Evolutionary conservation across 805 yeast genomes (phyloP).

Genomic region (Candida yuanshanica): DNA sequence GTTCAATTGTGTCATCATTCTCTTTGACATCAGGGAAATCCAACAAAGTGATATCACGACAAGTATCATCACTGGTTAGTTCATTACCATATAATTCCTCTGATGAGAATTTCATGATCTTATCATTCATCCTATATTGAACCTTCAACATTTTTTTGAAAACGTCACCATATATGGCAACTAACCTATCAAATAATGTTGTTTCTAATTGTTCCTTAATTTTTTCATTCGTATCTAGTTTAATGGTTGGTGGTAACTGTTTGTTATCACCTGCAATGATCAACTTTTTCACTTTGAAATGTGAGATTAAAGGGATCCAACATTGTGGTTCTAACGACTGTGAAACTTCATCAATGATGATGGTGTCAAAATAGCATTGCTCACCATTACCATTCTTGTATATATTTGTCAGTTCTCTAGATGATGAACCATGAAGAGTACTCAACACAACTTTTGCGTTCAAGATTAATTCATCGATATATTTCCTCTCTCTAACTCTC

Average conservation of each 20-base stretch:
- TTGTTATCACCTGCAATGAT: slow-evolving; percentile 90
- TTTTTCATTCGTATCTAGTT: slow-evolving; percentile 39
- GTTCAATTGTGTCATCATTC: slow-evolving; percentile 50
- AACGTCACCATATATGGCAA: slow-evolving; percentile 39
- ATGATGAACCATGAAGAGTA: slow-evolving; percentile 86
- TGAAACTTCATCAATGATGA: slow-evolving; percentile 92
- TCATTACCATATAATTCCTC: slow-evolving; percentile 54
- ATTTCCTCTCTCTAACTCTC: slow-evolving; percentile 56
- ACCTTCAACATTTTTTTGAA: slow-evolving; percentile 58
- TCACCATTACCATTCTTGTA: slow-evolving; percentile 28
- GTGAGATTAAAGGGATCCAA: slow-evolving; percentile 85
- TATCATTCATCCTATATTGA: slow-evolving; percentile 83
- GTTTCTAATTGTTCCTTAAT: slow-evolving; percentile 44
- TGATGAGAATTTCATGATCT: slow-evolving; percentile 78
- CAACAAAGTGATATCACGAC: slow-evolving; percentile 41
- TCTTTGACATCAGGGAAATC: slow-evolving; percentile 49
- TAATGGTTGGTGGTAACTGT: slow-evolving; percentile 89
- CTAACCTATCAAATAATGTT: slow-evolving; percentile 79
- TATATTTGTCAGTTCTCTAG: slow-evolving; percentile 56
- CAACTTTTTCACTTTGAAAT: slow-evolving; percentile 45
- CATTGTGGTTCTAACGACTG: slow-evolving; percentile 94
- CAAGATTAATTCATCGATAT: slow-evolving; percentile 50
- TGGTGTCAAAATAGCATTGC: slow-evolving; percentile 56
- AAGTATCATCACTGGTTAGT: slow-evolving; percentile 57
- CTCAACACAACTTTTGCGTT: slow-evolving; percentile 67